Conservation (phyloP, 495 filamentous ascomycete species). For the Hyaloscypha variabilis region DNA sequence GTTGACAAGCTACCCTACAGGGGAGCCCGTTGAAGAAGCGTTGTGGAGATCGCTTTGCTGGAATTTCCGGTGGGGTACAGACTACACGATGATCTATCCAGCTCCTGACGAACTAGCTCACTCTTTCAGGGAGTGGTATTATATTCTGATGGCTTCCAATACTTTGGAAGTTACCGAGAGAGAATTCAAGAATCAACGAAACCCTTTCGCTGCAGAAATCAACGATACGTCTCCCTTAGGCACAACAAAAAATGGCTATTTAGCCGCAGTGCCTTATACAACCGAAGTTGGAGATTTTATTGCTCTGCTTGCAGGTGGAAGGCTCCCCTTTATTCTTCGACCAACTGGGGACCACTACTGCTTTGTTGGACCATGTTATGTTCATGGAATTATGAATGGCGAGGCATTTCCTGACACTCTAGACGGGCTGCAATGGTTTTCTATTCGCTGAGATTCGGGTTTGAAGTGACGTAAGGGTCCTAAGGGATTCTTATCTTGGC, state of each 20-base stretch:
- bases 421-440: not conserved
- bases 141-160: not conserved
- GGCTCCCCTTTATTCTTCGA: not conserved
- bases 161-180: not conserved
- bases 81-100: not conserved
- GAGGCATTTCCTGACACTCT: not conserved
- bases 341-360: not conserved
- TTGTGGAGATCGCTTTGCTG: not conserved
- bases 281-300: slow-evolving; percentile 1
- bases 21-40: slow-evolving; percentile 3
- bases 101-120: not conserved
- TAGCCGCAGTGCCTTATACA: not conserved
- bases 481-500: no score
- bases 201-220: not conserved
- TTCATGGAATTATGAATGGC: slow-evolving; percentile 5
- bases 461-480: no score
- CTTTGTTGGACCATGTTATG: not conserved
- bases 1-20: slow-evolving; percentile 1
- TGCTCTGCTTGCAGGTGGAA: not conserved
- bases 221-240: not conserved
- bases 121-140: not conserved
- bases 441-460: not conserved
- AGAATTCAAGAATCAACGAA: not conserved
- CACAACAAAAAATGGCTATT: not conserved
- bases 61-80: not conserved